Evolutionary conservation across 345 rosid species (phyloP), one percentile per base, ranked within the genome.

Genomic region (Hibiscus syriacus): DNA sequence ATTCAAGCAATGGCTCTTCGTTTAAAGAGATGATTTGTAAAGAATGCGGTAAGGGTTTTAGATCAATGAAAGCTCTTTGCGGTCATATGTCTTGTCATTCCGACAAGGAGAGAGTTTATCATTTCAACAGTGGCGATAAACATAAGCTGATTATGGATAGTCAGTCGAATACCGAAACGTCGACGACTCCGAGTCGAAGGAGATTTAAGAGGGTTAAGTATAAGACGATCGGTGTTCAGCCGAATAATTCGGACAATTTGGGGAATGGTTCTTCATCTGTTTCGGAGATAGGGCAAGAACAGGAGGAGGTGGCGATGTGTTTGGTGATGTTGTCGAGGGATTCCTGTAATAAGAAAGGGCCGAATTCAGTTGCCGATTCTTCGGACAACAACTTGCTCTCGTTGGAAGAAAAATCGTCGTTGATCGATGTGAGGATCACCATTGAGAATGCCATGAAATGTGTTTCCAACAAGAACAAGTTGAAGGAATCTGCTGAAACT

Each of bases 61-160:
- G 70, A 52, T 87, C 96, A 5, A 49, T 84, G 72, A 92, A 92
- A 85, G 96, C 98, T 70, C 86, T 92, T 29, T 92, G 93, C 60
- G 96, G 96, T 69, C 98, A 92, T 76, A 89, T 87, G 96, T 96
- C 98, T 79, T 83, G 77, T 75, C 92, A 92, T 73, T 87, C 98
- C 7, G 87, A 83, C 59, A 83, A 82, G 70, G 90, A 81, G 12
- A 82, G 77, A 78, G 38, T 11, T 30, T 78, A 72, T 74, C 57
- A 60, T 30, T 55, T 72, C 1, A 77, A 55, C 25, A 36, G 65
- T 39, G 55, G 72, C 34, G 80, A 72, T 67, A 80, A 76, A 79
- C 76, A 74, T 60, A 80, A 80, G 69, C 27, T 70, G 7, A 70
- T 83, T 12, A 70, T 73, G 79, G 92, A 89, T 64, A 82, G 83